Evolutionary conservation across 257 asterid genomes (phyloP), one percentile per base, ranked within the genome.

Genomic region (Scutellaria barbata): DNA sequence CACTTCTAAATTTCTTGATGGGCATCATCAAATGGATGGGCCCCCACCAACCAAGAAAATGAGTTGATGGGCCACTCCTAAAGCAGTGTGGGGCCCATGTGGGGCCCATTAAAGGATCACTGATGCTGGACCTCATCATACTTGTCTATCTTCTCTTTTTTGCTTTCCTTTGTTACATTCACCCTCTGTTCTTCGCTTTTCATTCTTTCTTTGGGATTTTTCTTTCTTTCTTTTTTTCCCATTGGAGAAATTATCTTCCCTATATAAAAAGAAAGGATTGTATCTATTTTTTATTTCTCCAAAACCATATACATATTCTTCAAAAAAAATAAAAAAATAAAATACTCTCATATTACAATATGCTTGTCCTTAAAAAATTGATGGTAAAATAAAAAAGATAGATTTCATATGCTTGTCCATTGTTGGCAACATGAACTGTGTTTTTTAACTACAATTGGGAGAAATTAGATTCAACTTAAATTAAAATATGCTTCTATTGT

Each of bases 121-220:
- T 55, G 63, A 43, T 71, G 90, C 78, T 82, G 89, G 80, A 77
- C 51, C 75, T 89, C 92, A 89, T 89, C 90, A 89, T 85, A 25
- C 63, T 5, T 90, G 88, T 84, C 85, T 66, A 42, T 52, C 77
- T 20, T 58, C 48, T 59, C 57, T 82, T 69, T 79, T 69, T 50
- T 0, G 18, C 17, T 42, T 41, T 40, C 69, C 81, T 76, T 16
- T 52, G 4, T 52, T 47, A 25, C 63, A 6, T 33, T 40, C 16
- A 63, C 53, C 47, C 60, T 1, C 45, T 54, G 4, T 59, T n/a
- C 37, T 30, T 55, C 42, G 14, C 68, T 66, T 47, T 8, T 39
- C 42, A 6, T 14, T 50, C 18, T 3, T 54, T 5, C 7, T 7
- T 6, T 37, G 3, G 25, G 25, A 0, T 22, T 22, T 0, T 22